Evolutionary conservation across 495 filamentous ascomycete genomes (phyloP).

Genomic region (Bathelium albidoporum): DNA sequence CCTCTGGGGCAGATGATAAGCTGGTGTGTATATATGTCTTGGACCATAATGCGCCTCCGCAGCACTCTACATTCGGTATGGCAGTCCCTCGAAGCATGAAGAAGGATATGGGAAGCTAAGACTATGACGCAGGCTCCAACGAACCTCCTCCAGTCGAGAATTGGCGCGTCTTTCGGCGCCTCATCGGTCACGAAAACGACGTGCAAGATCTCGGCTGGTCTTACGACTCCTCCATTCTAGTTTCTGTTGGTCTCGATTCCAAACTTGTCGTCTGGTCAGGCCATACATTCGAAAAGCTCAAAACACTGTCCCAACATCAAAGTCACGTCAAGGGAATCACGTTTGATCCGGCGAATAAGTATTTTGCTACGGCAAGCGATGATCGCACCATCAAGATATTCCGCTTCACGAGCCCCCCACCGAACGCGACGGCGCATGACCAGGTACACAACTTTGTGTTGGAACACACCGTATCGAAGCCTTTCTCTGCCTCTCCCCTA

Average conservation of each 20-base stretch:
- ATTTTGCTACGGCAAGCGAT: slow-evolving; percentile 96
- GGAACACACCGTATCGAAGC: slow-evolving; percentile 72
- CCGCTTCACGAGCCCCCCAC: slow-evolving; percentile 77
- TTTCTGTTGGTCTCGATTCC: slow-evolving; percentile 93
- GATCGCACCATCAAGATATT: slow-evolving; percentile 95
- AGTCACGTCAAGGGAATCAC: slow-evolving; percentile 98
- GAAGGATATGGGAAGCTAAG: slow-evolving; percentile 8
- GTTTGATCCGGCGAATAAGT: slow-evolving; percentile 97
- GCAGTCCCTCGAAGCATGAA: background rate
- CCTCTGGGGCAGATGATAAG: slow-evolving; percentile 95
- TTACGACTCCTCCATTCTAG: slow-evolving; percentile 85
- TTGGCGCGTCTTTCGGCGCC: slow-evolving; percentile 84
- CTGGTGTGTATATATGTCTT: slow-evolving; percentile 93
- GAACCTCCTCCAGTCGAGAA: slow-evolving; percentile 90
- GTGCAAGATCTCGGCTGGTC: slow-evolving; percentile 98
- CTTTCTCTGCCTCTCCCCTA: slow-evolving; percentile 78
- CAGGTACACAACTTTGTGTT: slow-evolving; percentile 91
- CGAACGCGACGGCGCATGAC: slow-evolving; percentile 89
- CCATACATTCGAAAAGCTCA: slow-evolving; percentile 94
- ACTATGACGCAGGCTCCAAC: slow-evolving; percentile 54
- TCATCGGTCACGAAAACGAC: slow-evolving; percentile 97
- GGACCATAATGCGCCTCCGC: slow-evolving; percentile 67
- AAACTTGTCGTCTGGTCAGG: slow-evolving; percentile 98
- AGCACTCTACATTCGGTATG: slow-evolving; percentile 65
- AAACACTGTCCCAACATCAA: slow-evolving; percentile 79